Evolutionary conservation across 352 stramenopile genomes (phyloP).

Genomic region (Phytophthora pluvialis): DNA sequence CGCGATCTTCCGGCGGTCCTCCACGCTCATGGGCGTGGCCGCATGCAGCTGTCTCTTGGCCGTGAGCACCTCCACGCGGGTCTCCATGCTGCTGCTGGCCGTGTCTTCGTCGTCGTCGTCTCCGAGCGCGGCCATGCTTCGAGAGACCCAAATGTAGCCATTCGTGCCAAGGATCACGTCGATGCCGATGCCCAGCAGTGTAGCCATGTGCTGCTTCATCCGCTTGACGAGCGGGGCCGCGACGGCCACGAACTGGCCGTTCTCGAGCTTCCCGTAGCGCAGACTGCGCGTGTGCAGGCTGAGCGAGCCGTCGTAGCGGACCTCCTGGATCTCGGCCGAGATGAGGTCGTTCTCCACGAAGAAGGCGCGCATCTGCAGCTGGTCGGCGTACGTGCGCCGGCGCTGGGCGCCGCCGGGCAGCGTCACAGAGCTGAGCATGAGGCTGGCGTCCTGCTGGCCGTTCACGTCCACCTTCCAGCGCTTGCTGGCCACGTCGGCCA

Average conservation of each 20-base stretch:
- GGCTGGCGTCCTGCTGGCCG: constrained; percentile 77
- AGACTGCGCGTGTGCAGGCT: constrained; percentile 94
- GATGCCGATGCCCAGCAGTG: constrained; percentile 75
- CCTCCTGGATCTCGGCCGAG: constrained; percentile 90
- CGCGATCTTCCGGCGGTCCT: constrained; percentile 87
- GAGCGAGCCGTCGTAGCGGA: constrained; percentile 92
- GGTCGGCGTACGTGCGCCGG: constrained; percentile 96
- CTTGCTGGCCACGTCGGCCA: constrained; percentile 94
- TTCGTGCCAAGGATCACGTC: constrained; percentile 96
- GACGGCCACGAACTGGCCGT: constrained; percentile 93
- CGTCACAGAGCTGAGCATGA: constrained; percentile 96
- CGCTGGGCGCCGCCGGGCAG: constrained; percentile 95
- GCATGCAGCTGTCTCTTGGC: constrained; percentile 92
- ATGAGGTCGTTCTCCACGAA: constrained; percentile 97
- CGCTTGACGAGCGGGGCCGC: constrained; percentile 91
- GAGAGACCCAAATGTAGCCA: constrained; percentile 95
- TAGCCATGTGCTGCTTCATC: constrained; percentile 95
- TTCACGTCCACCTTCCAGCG: constrained; percentile 96
- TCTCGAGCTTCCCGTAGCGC: constrained; percentile 96
- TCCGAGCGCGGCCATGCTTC: constrained; percentile 70
- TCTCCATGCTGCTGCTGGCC: constrained; percentile 78
- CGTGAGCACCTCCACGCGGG: constrained; percentile 90
- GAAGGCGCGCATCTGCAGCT: constrained; percentile 96
- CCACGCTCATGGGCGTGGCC: constrained; percentile 67
- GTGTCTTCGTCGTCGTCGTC: constrained; percentile 55